Base-by-base conservation (phyloP, 257 asterid genomes). In the Fraxinus excelsior region DNA sequence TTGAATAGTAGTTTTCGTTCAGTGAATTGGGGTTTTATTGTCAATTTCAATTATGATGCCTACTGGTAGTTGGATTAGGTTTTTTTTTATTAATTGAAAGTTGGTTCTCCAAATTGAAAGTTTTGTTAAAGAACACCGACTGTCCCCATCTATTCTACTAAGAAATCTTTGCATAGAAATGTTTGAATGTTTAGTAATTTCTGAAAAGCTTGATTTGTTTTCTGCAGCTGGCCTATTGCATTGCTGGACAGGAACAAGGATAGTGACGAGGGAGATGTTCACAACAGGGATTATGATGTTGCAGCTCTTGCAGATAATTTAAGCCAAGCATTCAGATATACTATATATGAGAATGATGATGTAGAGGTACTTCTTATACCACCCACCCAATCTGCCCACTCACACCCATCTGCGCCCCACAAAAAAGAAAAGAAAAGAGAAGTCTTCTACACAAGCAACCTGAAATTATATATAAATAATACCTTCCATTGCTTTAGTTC, bases 281-380 rank as follows among this genome's bases (percentile, higher is more conserved):
- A 91, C 75, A 96, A 90, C 85, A 87, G 95, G 82, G 98, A 94
- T 80, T 94, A 92, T 90, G 98, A 94, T 76, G 97, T 94, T 21
- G 91, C 98, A 51, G 96, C 97, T 53, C 84, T 94, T 77, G 97
- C 97, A 26, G 90, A 94, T 90, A 91, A 91, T 83, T 87, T 94
- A 68, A 94, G 95, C 82, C 97, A 92, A 85, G 97, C 97, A 80
- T 92, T 91, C 88, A 88, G 91, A 86, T 94, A 92, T 84, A 86
- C 85, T 79, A 94, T 91, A 13, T 94, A 92, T 85, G 98, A 91
- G 46, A 94, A 88, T 78, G 93, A 92, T 78, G 94, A 90, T 72
- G 73, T 31, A 28, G 29, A 69, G 37, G 28, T 67, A 26, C 65
- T 65, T 44, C 49, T 62, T 1, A 26, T 56, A 34, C 65, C 73